Evolutionary conservation across 176 grass and related monocot species (phyloP), one percentile per base, ranked within the genome.

Genomic region (Zoysia pacifica): DNA sequence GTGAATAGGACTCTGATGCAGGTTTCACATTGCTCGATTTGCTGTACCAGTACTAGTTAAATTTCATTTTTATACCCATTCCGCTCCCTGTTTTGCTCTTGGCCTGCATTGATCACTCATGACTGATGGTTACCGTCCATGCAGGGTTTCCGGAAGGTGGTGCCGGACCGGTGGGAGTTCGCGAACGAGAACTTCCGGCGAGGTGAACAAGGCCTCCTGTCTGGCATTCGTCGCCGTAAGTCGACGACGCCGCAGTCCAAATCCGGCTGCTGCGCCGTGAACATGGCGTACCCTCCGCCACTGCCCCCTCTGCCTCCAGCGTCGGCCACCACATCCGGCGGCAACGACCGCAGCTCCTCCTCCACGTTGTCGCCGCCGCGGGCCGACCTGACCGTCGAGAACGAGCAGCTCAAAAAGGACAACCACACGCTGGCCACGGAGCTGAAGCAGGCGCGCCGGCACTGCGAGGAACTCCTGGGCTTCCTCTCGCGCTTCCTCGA

Each of bases 81-180:
- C 42, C 10, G 1, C n/a, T 35, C 52, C 10, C 4, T 42, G 10
- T 55, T 11, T 8, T 0, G 18, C 14, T 48, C 9, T 46, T 46
- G 51, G 49, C n/a, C 52, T 12, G 13, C 6, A 46, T 55, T 16
- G 40, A 76, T 51, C 36, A 64, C 66, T 72, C 4, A 79, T 12
- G 20, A 50, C 28, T 14, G 51, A 78, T 52, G 61, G 44, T 2
- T 69, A 68, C 19, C 19, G 15, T 28, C 11, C 37, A 7, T 79
- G 52, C 87, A 98, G 92, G 92, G 95, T 19, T 98, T 98, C 60
- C 92, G 86, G 65, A 98, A 98, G 77, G 92, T 98, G 68, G 86
- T 89, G 67, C 81, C 95, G 1, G 90, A 94, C 52, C 71, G 88
- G 49, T 98, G 95, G 95, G 95, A 98, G 81, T 98, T 98, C 70